These are phyloP conservation scores for Auriscalpium orientale DNA, from an alignment of 768 basidiomycete species.

Conservation along the genomic window DNA sequence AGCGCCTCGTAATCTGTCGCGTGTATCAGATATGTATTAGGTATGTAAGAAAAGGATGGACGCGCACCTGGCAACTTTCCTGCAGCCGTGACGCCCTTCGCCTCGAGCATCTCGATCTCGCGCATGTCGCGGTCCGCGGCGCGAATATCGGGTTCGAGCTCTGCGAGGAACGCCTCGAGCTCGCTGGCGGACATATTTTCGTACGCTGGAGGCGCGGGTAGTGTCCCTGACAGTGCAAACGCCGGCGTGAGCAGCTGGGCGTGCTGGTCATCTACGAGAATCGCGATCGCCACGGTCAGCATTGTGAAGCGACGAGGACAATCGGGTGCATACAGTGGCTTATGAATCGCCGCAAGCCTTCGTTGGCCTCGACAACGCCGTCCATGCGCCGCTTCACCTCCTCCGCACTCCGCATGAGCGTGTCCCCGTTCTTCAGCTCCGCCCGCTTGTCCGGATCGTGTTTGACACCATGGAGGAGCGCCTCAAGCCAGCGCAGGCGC, in stretches of 20 bases:
- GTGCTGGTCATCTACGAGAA: slow-evolving; percentile 62
- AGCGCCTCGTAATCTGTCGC: slow-evolving; percentile 52
- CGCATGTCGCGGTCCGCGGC: slow-evolving; percentile 75
- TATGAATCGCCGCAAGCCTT: slow-evolving; percentile 69
- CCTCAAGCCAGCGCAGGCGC: slow-evolving; percentile 74
- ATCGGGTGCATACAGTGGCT: slow-evolving; percentile 48
- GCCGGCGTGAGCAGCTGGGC: slow-evolving; percentile 67
- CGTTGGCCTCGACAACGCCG: slow-evolving; percentile 55
- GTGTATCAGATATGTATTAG: neutral
- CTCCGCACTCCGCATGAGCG: slow-evolving; percentile 50
- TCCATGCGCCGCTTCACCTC: slow-evolving; percentile 53
- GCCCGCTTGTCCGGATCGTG: slow-evolving; percentile 34
- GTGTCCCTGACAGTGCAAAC: slow-evolving; percentile 64
- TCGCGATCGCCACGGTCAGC: neutral
- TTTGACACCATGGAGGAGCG: slow-evolving; percentile 60
- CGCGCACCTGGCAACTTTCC: slow-evolving; percentile 57
- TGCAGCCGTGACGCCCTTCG: slow-evolving; percentile 62
- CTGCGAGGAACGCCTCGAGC: slow-evolving; percentile 60
- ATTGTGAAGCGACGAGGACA: no score
- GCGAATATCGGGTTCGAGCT: slow-evolving; percentile 82
- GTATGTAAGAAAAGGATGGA: neutral
- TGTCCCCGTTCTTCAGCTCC: slow-evolving; percentile 44
- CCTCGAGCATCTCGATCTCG: slow-evolving; percentile 65
- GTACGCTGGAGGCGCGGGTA: slow-evolving; percentile 43
- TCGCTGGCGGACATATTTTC: slow-evolving; percentile 61